Percentiles rank a stretch among this genome's conserved stretches.
Evolutionary conservation across 2,329 filamentous ascomycete genomes (phyloP).

Genomic region (Lizonia empirigonia): DNA sequence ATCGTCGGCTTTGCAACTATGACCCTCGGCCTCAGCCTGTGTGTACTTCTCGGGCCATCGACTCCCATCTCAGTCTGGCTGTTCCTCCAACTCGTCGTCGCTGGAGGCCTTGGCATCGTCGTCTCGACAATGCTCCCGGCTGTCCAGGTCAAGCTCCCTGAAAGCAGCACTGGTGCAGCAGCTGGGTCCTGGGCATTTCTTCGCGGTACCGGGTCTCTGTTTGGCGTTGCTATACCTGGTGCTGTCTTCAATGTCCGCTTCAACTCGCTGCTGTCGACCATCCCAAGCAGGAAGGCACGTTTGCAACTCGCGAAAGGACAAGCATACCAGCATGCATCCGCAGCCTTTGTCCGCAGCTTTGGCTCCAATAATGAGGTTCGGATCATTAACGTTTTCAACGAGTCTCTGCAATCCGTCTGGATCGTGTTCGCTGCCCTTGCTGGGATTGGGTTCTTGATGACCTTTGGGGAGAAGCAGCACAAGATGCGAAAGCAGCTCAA

Average conservation of each 20-base stretch:
- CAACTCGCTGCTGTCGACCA: constrained; percentile 17
- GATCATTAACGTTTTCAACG: constrained; percentile 44
- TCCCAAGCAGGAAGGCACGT: constrained; percentile 10
- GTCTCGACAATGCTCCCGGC: constrained; percentile 38
- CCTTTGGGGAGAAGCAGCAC: constrained; percentile 46
- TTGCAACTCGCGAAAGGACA: constrained; percentile 24
- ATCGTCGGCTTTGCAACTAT: constrained; percentile 30
- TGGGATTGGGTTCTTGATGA: constrained; percentile 41
- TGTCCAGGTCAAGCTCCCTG: constrained; percentile 36
- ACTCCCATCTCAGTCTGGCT: constrained; percentile 26
- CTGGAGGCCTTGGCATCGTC: constrained; percentile 33
- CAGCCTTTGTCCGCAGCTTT: constrained; percentile 28
- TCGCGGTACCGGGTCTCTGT: constrained; percentile 35
- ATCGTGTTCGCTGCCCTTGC: constrained; percentile 43
- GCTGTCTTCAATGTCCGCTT: constrained; percentile 40
- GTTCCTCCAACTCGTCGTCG: constrained; percentile 32
- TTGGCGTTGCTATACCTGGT: constrained; percentile 38
- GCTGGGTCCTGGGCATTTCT: constrained; percentile 40
- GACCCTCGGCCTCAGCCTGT: constrained; percentile 28
- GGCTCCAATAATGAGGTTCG: constrained; percentile 22
- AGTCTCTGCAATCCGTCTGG: constrained; percentile 49
- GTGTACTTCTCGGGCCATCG: constrained; percentile 19
- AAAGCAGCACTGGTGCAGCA: constrained; percentile 26
- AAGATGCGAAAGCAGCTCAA: constrained; percentile 48
- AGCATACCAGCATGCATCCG: constrained; percentile 36